Evolutionary conservation across 345 rosid genomes (phyloP).

Genomic region (Reutealis trisperma): DNA sequence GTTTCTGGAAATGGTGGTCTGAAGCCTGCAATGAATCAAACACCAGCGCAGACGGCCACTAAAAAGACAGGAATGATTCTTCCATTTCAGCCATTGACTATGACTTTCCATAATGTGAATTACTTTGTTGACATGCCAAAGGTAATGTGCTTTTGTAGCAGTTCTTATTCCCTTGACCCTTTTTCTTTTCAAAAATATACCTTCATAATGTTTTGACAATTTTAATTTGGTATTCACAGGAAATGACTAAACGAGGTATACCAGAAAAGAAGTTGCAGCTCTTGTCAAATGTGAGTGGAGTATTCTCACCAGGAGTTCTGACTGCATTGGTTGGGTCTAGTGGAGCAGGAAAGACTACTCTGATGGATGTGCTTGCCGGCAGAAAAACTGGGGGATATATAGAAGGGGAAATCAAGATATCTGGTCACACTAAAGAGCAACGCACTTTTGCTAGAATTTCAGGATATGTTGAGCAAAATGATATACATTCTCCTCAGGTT

Average conservation of each 20-base stretch:
- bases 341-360: conserved; percentile 95
- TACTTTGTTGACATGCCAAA: conserved; percentile 91
- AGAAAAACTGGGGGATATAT: conserved; percentile 92
- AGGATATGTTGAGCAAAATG: conserved; percentile 96
- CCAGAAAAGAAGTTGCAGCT: conserved; percentile 72
- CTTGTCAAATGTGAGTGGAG: conserved; percentile 77
- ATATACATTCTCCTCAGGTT: conserved; percentile 96
- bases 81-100: conserved; percentile 85
- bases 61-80: conserved; percentile 86
- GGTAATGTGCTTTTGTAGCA: conserved; percentile 52
- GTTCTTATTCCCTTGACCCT: conserved; percentile 2
- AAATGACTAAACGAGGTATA: conserved; percentile 70
- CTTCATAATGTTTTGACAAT: not conserved
- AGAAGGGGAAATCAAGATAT: conserved; percentile 81
- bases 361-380: conserved; percentile 98
- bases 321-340: conserved; percentile 97
- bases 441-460: conserved; percentile 85
- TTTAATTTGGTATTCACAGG: conserved; percentile 42
- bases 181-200: not conserved
- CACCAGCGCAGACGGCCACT: conserved; percentile 32
- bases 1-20: conserved; percentile 18
- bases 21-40: conserved; percentile 2
- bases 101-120: conserved; percentile 90
- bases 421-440: conserved; percentile 80
- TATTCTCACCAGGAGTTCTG: conserved; percentile 91